Evolutionary conservation across 2,329 filamentous ascomycete genomes (phyloP).

Genomic region (Aspergillus aculeatus): DNA sequence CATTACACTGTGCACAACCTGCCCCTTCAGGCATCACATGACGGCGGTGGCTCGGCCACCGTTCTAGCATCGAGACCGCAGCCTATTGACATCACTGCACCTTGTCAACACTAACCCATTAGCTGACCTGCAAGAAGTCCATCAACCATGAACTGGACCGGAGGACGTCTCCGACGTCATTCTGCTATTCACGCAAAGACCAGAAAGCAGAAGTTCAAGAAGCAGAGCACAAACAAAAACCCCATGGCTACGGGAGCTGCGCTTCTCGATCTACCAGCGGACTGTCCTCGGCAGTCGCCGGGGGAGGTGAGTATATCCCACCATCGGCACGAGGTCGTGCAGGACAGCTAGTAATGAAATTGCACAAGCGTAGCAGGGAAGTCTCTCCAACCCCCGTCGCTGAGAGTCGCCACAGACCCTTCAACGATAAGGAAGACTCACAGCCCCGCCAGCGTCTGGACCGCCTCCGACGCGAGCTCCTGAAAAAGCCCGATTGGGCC

Average conservation of each 20-base stretch:
- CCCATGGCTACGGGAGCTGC: neutral
- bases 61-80: neutral
- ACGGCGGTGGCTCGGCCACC: neutral
- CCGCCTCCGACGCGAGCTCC: slow-evolving; percentile 32
- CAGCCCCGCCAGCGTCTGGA: slow-evolving; percentile 20
- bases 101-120: neutral
- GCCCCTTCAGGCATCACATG: neutral
- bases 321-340: neutral
- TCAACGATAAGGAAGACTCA: neutral
- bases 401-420: neutral
- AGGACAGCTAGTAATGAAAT: neutral
- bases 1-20: neutral
- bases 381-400: neutral
- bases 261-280: neutral
- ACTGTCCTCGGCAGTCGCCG: neutral
- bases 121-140: no score
- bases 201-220: slow-evolving; percentile 38
- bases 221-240: slow-evolving; percentile 18
- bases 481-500: slow-evolving; percentile 41
- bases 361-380: neutral
- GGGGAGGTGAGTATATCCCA: neutral
- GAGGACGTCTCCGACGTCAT: slow-evolving; percentile 43
- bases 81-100: neutral
- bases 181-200: slow-evolving; percentile 32
- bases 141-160: slow-evolving; percentile 46